Evolutionary conservation across 2,329 filamentous ascomycete genomes (phyloP).

Genomic region (Triangularia setosa): DNA sequence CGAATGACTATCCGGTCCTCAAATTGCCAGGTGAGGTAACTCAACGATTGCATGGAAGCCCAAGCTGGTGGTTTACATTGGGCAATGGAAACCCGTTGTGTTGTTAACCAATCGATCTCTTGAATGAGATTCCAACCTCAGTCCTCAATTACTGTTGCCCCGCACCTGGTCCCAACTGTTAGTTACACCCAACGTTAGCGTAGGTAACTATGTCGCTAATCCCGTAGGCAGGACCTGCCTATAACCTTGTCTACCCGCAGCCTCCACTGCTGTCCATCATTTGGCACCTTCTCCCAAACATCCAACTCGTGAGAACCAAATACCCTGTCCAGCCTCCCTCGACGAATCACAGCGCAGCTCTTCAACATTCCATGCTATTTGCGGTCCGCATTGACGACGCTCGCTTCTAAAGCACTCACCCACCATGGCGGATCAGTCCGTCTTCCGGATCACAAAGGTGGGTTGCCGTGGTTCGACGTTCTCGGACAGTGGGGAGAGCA

Average conservation of each 20-base stretch:
- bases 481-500: neutral
- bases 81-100: neutral
- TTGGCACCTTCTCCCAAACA: neutral
- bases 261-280: neutral
- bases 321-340: neutral
- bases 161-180: neutral
- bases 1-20: neutral
- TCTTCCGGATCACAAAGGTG: slow-evolving; percentile 83
- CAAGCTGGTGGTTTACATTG: neutral
- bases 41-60: neutral
- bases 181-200: neutral
- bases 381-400: neutral
- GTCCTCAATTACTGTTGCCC: neutral
- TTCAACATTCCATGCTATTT: neutral
- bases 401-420: slow-evolving; percentile 4
- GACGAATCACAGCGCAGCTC: neutral
- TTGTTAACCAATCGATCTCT: neutral
- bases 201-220: neutral
- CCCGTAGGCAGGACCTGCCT: neutral
- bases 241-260: neutral
- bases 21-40: neutral
- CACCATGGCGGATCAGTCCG: slow-evolving; percentile 76
- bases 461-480: slow-evolving; percentile 27
- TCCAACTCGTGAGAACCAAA: neutral
- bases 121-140: neutral